A percentile compares a stretch with the other conserved stretches of the same genome.
Conservation (phyloP, 306 rosid genomes). For the Trifolium repens region DNA sequence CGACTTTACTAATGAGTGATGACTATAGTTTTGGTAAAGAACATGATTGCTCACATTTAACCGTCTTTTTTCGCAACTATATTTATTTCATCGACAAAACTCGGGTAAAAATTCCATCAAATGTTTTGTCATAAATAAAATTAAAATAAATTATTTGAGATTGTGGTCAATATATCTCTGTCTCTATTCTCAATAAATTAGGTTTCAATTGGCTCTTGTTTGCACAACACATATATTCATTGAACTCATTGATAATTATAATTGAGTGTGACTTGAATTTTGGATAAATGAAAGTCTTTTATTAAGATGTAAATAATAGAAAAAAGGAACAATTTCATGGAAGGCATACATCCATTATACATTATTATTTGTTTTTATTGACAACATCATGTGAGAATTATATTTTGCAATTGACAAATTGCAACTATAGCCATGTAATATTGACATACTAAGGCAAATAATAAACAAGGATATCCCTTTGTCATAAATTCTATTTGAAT, state of each 20-base stretch:
- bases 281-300: neutral
- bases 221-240: slow-evolving; percentile 16
- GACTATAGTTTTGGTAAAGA: no score
- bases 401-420: slow-evolving; percentile 15
- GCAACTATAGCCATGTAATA: slow-evolving; percentile 17
- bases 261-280: slow-evolving; percentile 7
- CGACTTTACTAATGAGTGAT: no score
- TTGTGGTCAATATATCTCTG: neutral
- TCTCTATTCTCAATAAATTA: neutral
- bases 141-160: neutral
- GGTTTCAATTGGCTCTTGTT: slow-evolving; percentile 25
- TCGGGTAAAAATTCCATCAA: no score
- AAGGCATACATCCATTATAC: neutral
- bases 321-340: neutral
- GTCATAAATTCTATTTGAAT: slow-evolving; percentile 40
- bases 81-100: no score
- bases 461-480: slow-evolving; percentile 30
- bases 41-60: no score
- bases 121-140: no score
- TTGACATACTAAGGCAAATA: slow-evolving; percentile 35
- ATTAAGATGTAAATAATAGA: neutral
- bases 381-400: slow-evolving; percentile 11
- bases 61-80: no score
- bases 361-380: slow-evolving; percentile 15
- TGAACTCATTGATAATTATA: slow-evolving; percentile 1